phyloP scores from a whole-genome alignment of 1,139 yeast genomes.

The Suhomyces panamericanus region DNA sequence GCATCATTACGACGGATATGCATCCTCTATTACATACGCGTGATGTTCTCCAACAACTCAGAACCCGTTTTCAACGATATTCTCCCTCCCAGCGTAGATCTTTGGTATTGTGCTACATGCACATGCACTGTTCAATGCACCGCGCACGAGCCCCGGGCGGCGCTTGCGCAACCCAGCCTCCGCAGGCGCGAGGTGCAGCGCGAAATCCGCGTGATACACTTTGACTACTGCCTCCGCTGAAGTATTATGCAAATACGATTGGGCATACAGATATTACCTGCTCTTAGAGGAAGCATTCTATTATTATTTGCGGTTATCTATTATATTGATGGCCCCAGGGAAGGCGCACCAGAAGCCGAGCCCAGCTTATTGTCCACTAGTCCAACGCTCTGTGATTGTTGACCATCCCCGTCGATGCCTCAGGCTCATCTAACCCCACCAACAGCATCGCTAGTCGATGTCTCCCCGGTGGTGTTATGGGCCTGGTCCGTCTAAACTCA shows the following conservation, averaged over 20 bases:
- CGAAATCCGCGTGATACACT: neutral
- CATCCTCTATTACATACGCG: neutral
- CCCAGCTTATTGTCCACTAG: neutral
- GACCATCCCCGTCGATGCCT: too few relatives aligned
- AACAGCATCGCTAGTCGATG: neutral
- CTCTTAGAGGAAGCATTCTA: slow-evolving; percentile 2
- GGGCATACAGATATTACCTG: neutral
- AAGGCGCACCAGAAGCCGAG: neutral
- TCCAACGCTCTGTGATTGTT: neutral
- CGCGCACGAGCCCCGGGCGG: neutral
- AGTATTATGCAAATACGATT: slow-evolving; percentile 11
- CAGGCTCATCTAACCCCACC: neutral
- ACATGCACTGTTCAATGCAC: neutral
- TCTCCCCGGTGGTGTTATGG: neutral
- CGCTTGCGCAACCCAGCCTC: neutral
- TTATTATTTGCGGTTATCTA: slow-evolving; percentile 8
- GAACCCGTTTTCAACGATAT: neutral
- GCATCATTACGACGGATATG: neutral
- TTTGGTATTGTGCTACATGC: slow-evolving; percentile 1
- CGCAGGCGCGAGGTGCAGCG: neutral
- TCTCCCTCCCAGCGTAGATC: slow-evolving; percentile 1
- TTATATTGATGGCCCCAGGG: neutral
- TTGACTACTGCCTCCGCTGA: slow-evolving; percentile 2
- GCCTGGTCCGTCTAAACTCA: neutral
- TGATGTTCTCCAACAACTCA: neutral